Base-by-base conservation (phyloP, 2,329 filamentous ascomycete species). In the Aspergillus aculeatus region DNA sequence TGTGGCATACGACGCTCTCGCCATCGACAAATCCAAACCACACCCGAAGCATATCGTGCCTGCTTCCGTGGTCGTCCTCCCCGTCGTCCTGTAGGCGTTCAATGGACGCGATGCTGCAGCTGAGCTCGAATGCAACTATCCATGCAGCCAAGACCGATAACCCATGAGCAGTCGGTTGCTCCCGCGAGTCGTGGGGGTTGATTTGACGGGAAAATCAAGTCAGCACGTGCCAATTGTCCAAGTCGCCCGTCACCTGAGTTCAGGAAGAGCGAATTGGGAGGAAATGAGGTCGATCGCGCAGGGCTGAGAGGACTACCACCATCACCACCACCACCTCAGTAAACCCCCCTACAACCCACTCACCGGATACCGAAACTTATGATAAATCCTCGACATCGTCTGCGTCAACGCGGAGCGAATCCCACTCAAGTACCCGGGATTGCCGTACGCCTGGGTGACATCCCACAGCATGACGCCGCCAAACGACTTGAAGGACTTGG, bases 381-480 rank as follows among this genome's bases (percentile, higher is more conserved):
- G 41, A 5, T 38, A 41, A 35, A 56, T 38, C 31, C 59, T 56
- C 12, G 62, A 66, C 9, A 56, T 44, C 23, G 56, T 58, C 50
- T 56, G 47, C 21, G 57, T 82, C 68, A 58, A 75, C 69, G 35
- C 68, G 58, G 64, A 73, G 71, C 56, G 57, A 4, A 86, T 74
- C 41, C 76, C 70, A 26, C 74, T 72, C 56, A 88, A 74, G 69
- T 86, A 87, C 1, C 84, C 85, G 2, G 65, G 35, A 72, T 89
- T 88, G n/a, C 75, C 73, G 63, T 82, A 86, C 2, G 83, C 79
- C 75, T 88, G 85, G 31, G 79, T 83, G 74, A 83, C 83, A 71
- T 90, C 87, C 87, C 86, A 89, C 76, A 89, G 80, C 87, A 89
- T 89, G 29, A 87, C 81, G 31, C 87, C 87, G 7, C 86, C 87